These are phyloP conservation scores for Hypoxylon crocopeplum DNA, from an alignment of 495 filamentous ascomycete species.

Conservation along the genomic window DNA sequence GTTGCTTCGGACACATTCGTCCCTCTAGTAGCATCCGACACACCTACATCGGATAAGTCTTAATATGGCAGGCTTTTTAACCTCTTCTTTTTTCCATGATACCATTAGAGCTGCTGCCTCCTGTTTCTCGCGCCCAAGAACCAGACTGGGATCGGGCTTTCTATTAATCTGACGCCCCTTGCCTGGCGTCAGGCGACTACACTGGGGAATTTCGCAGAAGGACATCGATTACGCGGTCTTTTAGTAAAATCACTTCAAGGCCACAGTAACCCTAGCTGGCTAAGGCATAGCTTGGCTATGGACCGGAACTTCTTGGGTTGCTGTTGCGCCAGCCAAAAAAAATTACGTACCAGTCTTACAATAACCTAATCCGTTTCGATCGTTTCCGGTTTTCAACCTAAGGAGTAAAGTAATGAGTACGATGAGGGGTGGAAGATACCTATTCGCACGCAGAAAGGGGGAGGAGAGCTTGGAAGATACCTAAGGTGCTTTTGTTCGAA, in stretches of 20 bases:
- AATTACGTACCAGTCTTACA: constrained; percentile 10
- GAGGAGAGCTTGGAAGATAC: constrained; percentile 35
- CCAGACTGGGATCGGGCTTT: constrained; percentile 26
- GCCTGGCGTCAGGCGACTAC: constrained; percentile 1
- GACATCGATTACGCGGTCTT: constrained; percentile 8
- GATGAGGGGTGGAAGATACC: constrained; percentile 27
- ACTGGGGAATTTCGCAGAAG: constrained; percentile 11
- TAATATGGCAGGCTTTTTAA: constrained; percentile 26
- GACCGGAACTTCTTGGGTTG: constrained; percentile 23
- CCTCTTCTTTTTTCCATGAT: constrained; percentile 38
- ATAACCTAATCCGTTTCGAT: constrained; percentile 22
- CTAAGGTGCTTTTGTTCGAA: constrained; percentile 22
- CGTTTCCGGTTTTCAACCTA: constrained; percentile 25
- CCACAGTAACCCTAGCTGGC: constrained; percentile 19
- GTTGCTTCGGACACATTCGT: constrained; percentile 9
- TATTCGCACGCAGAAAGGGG: constrained; percentile 10
- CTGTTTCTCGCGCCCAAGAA: constrained; percentile 28
- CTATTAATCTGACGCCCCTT: constrained; percentile 18
- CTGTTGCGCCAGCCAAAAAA: constrained; percentile 14
- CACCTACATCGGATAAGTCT: not conserved
- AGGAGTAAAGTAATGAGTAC: constrained; percentile 30
- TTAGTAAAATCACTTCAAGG: constrained; percentile 22
- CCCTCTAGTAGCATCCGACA: constrained; percentile 7
- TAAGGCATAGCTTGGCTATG: constrained; percentile 26
- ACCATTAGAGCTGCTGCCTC: constrained; percentile 40